phyloP scores from a whole-genome alignment of 75 land plant species.

The Pseudotsuga menziesii region DNA sequence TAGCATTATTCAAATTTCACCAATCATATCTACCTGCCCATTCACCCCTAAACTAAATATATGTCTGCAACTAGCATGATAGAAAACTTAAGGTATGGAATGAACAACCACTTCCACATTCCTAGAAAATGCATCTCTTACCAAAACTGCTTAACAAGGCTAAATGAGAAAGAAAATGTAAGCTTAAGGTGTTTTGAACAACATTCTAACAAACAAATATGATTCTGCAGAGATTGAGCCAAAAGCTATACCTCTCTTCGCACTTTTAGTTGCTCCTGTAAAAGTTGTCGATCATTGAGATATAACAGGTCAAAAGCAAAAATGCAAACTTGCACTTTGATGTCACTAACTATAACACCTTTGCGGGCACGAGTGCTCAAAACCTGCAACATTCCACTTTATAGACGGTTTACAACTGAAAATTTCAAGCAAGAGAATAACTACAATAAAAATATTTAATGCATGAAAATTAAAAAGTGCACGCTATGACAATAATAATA shows the following conservation, averaged over 20 bases:
- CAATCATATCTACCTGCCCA: not conserved
- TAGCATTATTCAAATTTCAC: not conserved
- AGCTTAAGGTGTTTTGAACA: not conserved
- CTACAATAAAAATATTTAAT: not conserved
- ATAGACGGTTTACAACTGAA: not conserved
- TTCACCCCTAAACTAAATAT: not conserved
- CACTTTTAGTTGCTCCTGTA: conserved; percentile 73
- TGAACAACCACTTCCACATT: not conserved
- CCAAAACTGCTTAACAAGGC: not conserved
- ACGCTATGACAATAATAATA: not conserved
- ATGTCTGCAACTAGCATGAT: not conserved
- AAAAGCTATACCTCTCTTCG: conserved; percentile 79
- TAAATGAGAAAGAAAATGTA: not conserved
- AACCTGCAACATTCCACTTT: conserved; percentile 42
- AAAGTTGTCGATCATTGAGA: conserved; percentile 70
- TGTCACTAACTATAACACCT: conserved; percentile 73
- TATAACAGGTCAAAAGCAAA: conserved; percentile 93
- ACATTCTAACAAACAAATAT: not conserved
- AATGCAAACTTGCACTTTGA: conserved; percentile 90
- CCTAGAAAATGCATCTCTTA: not conserved
- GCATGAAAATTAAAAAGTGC: not conserved
- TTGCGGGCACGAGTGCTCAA: conserved; percentile 91
- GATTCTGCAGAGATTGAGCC: not conserved
- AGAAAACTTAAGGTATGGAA: not conserved
- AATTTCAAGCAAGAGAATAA: conserved; percentile 10